Conservation (phyloP, 345 rosid genomes). For the Pistacia vera region DNA sequence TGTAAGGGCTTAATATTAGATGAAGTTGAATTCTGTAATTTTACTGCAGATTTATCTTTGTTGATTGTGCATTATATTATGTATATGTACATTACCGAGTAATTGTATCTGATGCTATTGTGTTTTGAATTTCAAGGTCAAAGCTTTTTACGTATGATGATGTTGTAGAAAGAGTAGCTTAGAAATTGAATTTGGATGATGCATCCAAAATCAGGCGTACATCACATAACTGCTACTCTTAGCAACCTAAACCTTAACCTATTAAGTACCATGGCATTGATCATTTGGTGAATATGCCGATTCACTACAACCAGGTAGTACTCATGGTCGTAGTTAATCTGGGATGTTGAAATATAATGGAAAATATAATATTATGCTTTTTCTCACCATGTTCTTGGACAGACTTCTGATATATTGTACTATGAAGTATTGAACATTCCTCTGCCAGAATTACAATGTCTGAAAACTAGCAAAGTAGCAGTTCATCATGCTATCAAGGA, state of each 20-base stretch:
- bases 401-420: conserved; percentile 91
- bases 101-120: too few species aligned
- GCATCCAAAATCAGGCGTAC: conserved; percentile 75
- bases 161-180: conserved; percentile 79
- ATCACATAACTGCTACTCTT: conserved; percentile 74
- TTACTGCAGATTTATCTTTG: neutral
- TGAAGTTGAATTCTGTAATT: neutral
- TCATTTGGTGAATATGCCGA: conserved; percentile 81
- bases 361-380: conserved; percentile 17
- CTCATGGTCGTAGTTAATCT: neutral
- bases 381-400: conserved; percentile 24
- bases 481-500: conserved; percentile 82
- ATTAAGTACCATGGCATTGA: conserved; percentile 73
- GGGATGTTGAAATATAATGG: neutral
- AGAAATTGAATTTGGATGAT: conserved; percentile 64
- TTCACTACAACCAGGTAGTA: conserved; percentile 89
- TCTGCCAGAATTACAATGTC: conserved; percentile 83
- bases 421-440: conserved; percentile 96
- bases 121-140: too few species aligned
- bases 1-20: conserved; percentile 55
- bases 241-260: conserved; percentile 77
- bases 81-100: neutral
- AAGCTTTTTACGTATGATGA: conserved; percentile 51
- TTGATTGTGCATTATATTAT: neutral
- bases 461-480: conserved; percentile 82